phyloP scores from a whole-genome alignment of 441 rosid genomes.

The Eugenia klotzschiana region DNA sequence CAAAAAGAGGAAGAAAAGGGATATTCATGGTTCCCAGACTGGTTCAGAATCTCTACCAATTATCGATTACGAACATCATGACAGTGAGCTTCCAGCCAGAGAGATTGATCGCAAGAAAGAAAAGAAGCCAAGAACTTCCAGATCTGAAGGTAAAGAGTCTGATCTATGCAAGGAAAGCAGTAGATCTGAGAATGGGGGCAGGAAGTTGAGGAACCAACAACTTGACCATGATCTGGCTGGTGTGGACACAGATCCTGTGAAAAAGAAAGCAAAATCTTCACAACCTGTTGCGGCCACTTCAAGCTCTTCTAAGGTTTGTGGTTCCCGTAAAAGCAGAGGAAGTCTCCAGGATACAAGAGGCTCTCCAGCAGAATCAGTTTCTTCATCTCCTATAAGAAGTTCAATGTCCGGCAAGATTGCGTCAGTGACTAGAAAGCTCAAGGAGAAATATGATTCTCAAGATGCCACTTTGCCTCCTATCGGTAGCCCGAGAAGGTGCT shows the following conservation, averaged over 20 bases:
- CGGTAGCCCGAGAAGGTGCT: slow-evolving; percentile 34
- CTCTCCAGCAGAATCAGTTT: slow-evolving; percentile 89
- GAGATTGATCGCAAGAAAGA: slow-evolving; percentile 39
- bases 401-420: slow-evolving; percentile 33
- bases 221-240: slow-evolving; percentile 28
- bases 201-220: slow-evolving; percentile 23
- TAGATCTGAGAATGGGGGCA: slow-evolving; percentile 37
- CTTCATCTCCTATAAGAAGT: slow-evolving; percentile 77
- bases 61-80: slow-evolving; percentile 22
- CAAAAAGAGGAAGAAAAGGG: slow-evolving; percentile 54
- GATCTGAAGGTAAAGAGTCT: slow-evolving; percentile 48
- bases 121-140: slow-evolving; percentile 48
- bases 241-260: slow-evolving; percentile 33
- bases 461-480: slow-evolving; percentile 26
- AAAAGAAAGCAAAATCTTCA: slow-evolving; percentile 38
- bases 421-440: slow-evolving; percentile 22
- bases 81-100: slow-evolving; percentile 16
- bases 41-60: not conserved
- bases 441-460: slow-evolving; percentile 27
- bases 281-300: slow-evolving; percentile 62
- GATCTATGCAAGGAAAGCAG: slow-evolving; percentile 38
- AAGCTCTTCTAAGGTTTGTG: slow-evolving; percentile 87
- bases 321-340: slow-evolving; percentile 57
- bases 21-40: slow-evolving; percentile 13
- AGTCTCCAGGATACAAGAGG: slow-evolving; percentile 60